A percentile compares a stretch with the other conserved stretches of the same genome.
These are phyloP conservation scores for Phallus indusiatus DNA, from an alignment of 768 basidiomycete genomes.

Conservation along the genomic window DNA sequence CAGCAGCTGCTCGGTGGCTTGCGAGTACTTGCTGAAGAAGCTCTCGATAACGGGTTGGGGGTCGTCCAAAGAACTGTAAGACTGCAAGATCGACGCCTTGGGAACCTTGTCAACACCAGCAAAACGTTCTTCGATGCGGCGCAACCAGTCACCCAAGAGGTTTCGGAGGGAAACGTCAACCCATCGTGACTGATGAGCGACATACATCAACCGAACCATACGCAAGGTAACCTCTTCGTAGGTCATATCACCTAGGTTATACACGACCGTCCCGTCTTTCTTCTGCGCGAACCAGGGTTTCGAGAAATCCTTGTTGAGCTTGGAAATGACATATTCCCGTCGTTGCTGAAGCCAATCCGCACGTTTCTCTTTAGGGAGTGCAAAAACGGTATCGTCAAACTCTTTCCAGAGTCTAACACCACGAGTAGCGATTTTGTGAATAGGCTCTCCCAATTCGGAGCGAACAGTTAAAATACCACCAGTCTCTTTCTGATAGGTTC, in stretches of 20 bases:
- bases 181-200: slow-evolving; percentile 87
- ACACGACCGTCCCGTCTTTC: slow-evolving; percentile 78
- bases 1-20: slow-evolving; percentile 77
- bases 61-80: slow-evolving; percentile 76
- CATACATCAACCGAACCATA: slow-evolving; percentile 92
- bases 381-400: slow-evolving; percentile 95
- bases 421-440: slow-evolving; percentile 97
- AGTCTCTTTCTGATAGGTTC: slow-evolving; percentile 87
- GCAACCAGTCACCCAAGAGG: slow-evolving; percentile 92
- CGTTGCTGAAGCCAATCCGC: slow-evolving; percentile 78
- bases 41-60: slow-evolving; percentile 65
- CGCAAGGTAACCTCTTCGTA: slow-evolving; percentile 93
- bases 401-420: slow-evolving; percentile 98
- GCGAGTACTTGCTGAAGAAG: slow-evolving; percentile 81
- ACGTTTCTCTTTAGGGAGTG: slow-evolving; percentile 92
- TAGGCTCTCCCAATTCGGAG: slow-evolving; percentile 96
- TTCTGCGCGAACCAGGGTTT: slow-evolving; percentile 98
- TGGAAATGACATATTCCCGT: slow-evolving; percentile 80
- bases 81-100: slow-evolving; percentile 79
- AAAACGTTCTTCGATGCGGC: slow-evolving; percentile 92
- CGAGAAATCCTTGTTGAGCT: slow-evolving; percentile 90
- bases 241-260: slow-evolving; percentile 92
- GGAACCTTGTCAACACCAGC: slow-evolving; percentile 72
- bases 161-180: slow-evolving; percentile 87
- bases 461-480: slow-evolving; percentile 95